Conservation (phyloP, 225 moss, liverwort and hornwort species). For the Marchantia paleacea region DNA sequence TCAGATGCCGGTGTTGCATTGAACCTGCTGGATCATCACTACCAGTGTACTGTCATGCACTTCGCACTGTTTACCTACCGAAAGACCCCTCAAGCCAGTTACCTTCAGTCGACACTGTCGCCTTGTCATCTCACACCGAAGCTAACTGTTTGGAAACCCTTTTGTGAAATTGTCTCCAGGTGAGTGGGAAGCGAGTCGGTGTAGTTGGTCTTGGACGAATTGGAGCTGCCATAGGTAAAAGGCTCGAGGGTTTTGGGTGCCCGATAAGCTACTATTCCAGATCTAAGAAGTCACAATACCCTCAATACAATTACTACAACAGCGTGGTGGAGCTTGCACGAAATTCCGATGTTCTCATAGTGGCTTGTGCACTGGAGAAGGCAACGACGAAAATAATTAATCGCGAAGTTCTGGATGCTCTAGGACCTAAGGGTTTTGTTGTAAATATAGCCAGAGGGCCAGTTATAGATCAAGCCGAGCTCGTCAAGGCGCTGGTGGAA, state of each 20-base stretch:
- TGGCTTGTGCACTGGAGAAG: constrained; percentile 57
- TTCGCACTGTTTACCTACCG: too few relatives aligned
- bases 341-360: constrained; percentile 61
- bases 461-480: constrained; percentile 66
- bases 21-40: too few relatives aligned
- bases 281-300: constrained; percentile 51
- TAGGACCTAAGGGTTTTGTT: constrained; percentile 66
- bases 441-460: constrained; percentile 73
- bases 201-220: constrained; percentile 80
- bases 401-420: constrained; percentile 76
- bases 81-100: too few relatives aligned
- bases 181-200: constrained; percentile 78
- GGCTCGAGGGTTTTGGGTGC: constrained; percentile 70
- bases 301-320: constrained; percentile 48
- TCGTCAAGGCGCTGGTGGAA: constrained; percentile 66
- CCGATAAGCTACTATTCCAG: constrained; percentile 63
- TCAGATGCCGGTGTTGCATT: too few relatives aligned
- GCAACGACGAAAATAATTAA: constrained; percentile 60
- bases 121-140: too few relatives aligned
- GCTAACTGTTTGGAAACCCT: too few relatives aligned
- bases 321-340: constrained; percentile 72
- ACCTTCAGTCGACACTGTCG: too few relatives aligned
- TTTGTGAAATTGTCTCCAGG: constrained; percentile 35
- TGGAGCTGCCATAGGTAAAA: constrained; percentile 69
- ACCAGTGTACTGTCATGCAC: too few relatives aligned